A percentile compares a stretch with the other conserved stretches of the same genome.
phyloP scores from a whole-genome alignment of 2,329 filamentous ascomycete genomes.

The Pseudogymnoascus pannorum region DNA sequence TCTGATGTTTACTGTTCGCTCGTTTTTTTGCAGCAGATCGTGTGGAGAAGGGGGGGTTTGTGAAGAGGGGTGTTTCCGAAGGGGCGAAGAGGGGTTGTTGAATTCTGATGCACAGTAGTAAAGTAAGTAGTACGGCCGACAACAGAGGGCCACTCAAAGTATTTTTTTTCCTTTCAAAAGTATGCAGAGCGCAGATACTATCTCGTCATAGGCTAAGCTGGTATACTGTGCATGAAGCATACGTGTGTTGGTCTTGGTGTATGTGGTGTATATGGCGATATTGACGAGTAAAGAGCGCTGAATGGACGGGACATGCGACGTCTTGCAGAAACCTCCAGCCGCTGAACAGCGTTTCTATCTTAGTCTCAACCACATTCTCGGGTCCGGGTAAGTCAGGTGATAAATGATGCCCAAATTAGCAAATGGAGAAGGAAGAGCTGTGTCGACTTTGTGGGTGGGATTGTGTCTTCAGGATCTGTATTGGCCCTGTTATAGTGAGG shows the following conservation, averaged over 20 bases:
- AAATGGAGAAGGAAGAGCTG: background rate
- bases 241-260: background rate
- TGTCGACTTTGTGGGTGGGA: background rate
- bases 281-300: background rate
- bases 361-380: slow-evolving; percentile 6
- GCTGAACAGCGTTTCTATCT: slow-evolving; percentile 3
- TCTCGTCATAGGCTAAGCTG: slow-evolving; percentile 4
- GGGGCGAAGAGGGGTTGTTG: background rate
- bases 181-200: background rate
- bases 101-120: slow-evolving; percentile 4
- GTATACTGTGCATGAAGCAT: slow-evolving; percentile 3
- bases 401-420: background rate
- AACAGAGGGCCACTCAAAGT: background rate
- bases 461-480: background rate
- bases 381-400: slow-evolving; percentile 6
- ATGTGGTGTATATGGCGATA: background rate
- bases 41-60: background rate
- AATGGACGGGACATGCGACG: background rate
- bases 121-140: background rate
- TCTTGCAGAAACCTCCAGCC: slow-evolving; percentile 4
- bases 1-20: background rate
- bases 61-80: background rate
- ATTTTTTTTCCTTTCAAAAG: background rate
- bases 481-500: background rate
- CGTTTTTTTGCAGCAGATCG: background rate